A percentile compares a stretch with the other conserved stretches of the same genome.
These are phyloP conservation scores for Penicillium samsonianum DNA, from an alignment of 495 filamentous ascomycete species.

Conservation along the genomic window DNA sequence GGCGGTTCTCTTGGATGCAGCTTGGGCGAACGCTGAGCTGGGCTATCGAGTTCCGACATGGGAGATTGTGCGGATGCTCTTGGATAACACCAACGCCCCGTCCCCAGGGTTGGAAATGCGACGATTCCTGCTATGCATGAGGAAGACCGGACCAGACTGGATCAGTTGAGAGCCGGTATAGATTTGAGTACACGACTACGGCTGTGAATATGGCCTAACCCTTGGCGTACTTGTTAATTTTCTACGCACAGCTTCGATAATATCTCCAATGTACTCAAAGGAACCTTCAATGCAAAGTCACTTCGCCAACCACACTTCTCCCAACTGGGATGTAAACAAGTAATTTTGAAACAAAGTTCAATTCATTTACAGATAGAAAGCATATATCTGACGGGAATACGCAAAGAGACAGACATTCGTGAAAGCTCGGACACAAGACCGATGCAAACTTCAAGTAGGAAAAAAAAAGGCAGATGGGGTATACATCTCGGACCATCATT, in stretches of 20 bases:
- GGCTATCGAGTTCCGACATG: too few relatives aligned
- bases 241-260: background rate
- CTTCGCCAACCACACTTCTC: too few relatives aligned
- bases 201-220: too few relatives aligned
- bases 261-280: too few relatives aligned
- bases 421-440: background rate
- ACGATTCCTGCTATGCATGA: too few relatives aligned
- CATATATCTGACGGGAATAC: constrained; percentile 9
- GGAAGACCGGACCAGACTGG: too few relatives aligned
- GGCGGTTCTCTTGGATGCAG: too few relatives aligned
- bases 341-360: background rate
- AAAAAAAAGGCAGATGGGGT: constrained; percentile 30
- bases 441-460: constrained; percentile 16
- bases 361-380: constrained; percentile 8
- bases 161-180: background rate
- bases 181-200: too few relatives aligned
- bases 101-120: too few relatives aligned
- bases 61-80: background rate
- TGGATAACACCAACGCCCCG: too few relatives aligned
- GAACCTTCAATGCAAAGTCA: too few relatives aligned
- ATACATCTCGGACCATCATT: constrained; percentile 39
- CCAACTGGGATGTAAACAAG: background rate
- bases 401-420: constrained; percentile 5
- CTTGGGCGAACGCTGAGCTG: too few relatives aligned
- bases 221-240: background rate